Evolutionary conservation across 2,329 filamentous ascomycete species (phyloP), one percentile per base, ranked within the genome.

Genomic region (Ceratocystiopsis brevicomis): DNA sequence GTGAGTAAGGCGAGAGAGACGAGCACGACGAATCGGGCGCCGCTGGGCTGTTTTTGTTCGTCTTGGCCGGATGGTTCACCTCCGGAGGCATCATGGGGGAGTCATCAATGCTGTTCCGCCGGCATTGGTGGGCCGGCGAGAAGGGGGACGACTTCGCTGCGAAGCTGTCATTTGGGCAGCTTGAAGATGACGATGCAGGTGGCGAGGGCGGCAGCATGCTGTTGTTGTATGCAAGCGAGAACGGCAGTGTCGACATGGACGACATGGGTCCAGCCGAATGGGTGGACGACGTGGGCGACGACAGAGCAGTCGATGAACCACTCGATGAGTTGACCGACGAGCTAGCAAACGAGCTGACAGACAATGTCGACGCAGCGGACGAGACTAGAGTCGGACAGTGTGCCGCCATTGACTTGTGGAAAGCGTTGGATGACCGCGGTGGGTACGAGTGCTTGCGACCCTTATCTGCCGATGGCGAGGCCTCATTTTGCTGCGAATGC

Each of bases 11-110:
- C 6, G 45, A 40, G 3, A 43, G 38, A 3, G 51, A 50, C 3
- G 52, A 53, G 35, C 57, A 43, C 9, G 38, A 4, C 6, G 42
- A 15, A 30, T 40, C 42, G 45, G 49, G 41, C 51, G 38, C 50
- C 41, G 19, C 51, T 21, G 41, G 16, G n/a, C 46, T 35, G 48
- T 30, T 30, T 4, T 9, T 11, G 25, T 30, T 30, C 25, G 25
- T 11, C 25, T 30, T 30, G 10, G 25, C 4, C 25, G 68, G 56
- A 49, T 66, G 56, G 33, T 53, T 54, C 35, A 57, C 46, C 43
- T 61, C 59, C 8, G 25, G 25, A n/a, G 60, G 59, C 3, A 59
- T 48, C 13, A 56, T 47, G 17, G 46, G 48, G 44, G 44, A 32
- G 37, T 44, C 33, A 13, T 47, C 30, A 19, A 38, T 21, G 13